Conservation (phyloP, 371 early-diverging fungal species). For the Conidiobolus incongruus region DNA sequence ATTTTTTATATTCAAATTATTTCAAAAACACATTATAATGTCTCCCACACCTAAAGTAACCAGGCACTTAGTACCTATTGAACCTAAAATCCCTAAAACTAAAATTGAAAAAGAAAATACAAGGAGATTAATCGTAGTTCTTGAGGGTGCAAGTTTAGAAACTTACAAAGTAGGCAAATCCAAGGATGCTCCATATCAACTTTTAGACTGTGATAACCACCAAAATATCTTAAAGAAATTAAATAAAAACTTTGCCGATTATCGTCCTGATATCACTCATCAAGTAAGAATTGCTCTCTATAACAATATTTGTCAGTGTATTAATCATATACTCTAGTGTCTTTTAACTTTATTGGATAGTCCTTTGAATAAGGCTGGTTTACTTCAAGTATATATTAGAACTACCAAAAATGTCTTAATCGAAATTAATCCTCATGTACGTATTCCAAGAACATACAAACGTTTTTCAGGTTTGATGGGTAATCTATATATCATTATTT, state of each 20-base stretch:
- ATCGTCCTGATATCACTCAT: constrained; percentile 92
- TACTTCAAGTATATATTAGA: constrained; percentile 85
- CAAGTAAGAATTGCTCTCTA: constrained; percentile 29
- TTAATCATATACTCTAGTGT: constrained; percentile 26
- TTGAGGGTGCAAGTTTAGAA: constrained; percentile 77
- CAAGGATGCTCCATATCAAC: constrained; percentile 73
- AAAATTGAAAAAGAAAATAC: constrained; percentile 43
- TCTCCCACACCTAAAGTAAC: neutral
- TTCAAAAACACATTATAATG: too few species aligned
- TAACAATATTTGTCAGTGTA: neutral
- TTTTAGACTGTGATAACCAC: constrained; percentile 94
- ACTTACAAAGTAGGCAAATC: constrained; percentile 85
- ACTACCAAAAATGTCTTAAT: constrained; percentile 88
- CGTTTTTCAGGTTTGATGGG: constrained; percentile 93
- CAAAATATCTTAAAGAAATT: constrained; percentile 66
- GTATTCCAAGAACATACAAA: constrained; percentile 96
- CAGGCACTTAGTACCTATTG: constrained; percentile 31
- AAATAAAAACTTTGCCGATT: constrained; percentile 57
- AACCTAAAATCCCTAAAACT: constrained; percentile 60
- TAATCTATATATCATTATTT: constrained; percentile 8
- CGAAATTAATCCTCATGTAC: constrained; percentile 89
- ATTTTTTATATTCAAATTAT: too few species aligned
- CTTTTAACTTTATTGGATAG: constrained; percentile 89
- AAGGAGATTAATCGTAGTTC: constrained; percentile 79
- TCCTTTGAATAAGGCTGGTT: constrained; percentile 93